Evolutionary conservation across 371 early-diverging fungal genomes (phyloP).

Genomic region (Mucor indicus): DNA sequence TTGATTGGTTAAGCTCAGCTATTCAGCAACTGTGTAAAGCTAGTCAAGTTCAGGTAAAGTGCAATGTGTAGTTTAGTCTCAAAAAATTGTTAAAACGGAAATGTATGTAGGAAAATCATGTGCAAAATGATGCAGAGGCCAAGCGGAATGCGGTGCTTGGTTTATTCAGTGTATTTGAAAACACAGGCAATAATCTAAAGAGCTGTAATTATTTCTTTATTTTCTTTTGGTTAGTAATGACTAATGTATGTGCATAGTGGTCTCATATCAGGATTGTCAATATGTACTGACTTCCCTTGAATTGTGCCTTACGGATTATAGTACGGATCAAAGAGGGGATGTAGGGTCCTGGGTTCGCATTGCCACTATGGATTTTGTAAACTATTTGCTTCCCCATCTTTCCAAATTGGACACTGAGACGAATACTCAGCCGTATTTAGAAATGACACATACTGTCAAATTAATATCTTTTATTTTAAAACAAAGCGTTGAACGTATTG

Average conservation of each 20-base stretch:
- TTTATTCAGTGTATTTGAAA: slow-evolving; percentile 39
- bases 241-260: slow-evolving; percentile 16
- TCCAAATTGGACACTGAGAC: slow-evolving; percentile 29
- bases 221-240: not conserved
- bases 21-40: slow-evolving; percentile 24
- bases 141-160: slow-evolving; percentile 66
- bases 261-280: slow-evolving; percentile 40
- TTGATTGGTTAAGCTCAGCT: slow-evolving; percentile 24
- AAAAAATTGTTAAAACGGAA: slow-evolving; percentile 1
- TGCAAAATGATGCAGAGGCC: slow-evolving; percentile 63
- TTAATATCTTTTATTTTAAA: slow-evolving; percentile 56
- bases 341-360: slow-evolving; percentile 93
- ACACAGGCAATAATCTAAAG: slow-evolving; percentile 34
- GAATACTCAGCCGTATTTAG: slow-evolving; percentile 20
- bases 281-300: slow-evolving; percentile 42
- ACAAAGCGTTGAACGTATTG: slow-evolving; percentile 83
- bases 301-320: slow-evolving; percentile 78
- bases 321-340: slow-evolving; percentile 89
- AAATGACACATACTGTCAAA: slow-evolving; percentile 8
- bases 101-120: slow-evolving; percentile 27
- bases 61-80: not conserved
- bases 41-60: slow-evolving; percentile 28
- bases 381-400: slow-evolving; percentile 42
- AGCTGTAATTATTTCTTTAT: slow-evolving; percentile 31
- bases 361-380: slow-evolving; percentile 63